These are phyloP conservation scores for Zizania latifolia DNA, from an alignment of 176 grass and related monocot species.

Conservation along the genomic window DNA sequence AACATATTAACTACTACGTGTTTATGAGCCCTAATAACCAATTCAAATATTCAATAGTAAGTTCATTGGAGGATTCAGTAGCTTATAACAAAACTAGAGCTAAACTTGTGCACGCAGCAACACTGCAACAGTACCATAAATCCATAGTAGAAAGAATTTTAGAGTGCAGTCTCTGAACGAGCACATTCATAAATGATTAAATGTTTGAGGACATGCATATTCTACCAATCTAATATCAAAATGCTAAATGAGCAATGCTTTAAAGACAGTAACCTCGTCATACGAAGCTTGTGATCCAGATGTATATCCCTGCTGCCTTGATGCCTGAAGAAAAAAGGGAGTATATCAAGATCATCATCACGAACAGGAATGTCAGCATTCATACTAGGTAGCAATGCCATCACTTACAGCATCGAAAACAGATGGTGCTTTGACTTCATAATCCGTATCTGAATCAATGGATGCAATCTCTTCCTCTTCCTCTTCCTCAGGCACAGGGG, in stretches of 20 bases:
- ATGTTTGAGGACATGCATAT: neutral
- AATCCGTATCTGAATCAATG: conserved; percentile 41
- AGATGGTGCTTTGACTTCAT: conserved; percentile 48
- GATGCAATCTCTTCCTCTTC: conserved; percentile 65
- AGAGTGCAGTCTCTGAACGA: neutral
- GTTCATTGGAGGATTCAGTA: neutral
- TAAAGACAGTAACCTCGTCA: conserved; percentile 44
- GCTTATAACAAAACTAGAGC: neutral
- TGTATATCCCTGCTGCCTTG: conserved; percentile 39
- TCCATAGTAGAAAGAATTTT: neutral
- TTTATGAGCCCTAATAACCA: neutral
- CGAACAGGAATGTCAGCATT: neutral
- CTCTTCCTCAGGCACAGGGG: conserved; percentile 81
- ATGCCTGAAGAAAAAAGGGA: conserved; percentile 59
- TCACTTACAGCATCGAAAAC: conserved; percentile 36
- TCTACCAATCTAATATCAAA: neutral
- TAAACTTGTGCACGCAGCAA: neutral
- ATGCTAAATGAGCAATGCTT: neutral
- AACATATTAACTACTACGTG: neutral
- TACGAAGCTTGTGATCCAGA: conserved; percentile 33
- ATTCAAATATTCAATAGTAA: neutral
- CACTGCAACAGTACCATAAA: too few relatives aligned
- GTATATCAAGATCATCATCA: too few relatives aligned
- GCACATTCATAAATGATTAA: neutral
- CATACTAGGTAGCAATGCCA: neutral